Conservation (phyloP, 768 basidiomycete species). For the Boletus sp. region DNA sequence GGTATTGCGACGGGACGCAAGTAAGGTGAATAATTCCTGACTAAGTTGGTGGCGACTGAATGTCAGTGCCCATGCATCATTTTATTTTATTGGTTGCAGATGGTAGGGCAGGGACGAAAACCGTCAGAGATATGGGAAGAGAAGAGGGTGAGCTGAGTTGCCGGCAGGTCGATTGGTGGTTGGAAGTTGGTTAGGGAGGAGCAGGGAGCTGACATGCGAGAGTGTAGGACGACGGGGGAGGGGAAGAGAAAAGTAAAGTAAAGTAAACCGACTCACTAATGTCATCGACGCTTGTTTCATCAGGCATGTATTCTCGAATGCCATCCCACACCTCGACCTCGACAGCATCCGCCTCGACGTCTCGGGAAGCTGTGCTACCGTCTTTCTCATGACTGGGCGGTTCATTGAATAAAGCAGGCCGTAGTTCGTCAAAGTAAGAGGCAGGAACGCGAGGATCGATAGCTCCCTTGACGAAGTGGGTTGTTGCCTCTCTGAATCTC, state of each 20-base stretch:
- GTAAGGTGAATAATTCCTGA: constrained; percentile 89
- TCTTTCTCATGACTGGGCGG: background rate
- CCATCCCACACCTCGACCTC: constrained; percentile 73
- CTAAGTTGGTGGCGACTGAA: constrained; percentile 85
- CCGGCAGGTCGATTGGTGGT: constrained; percentile 26
- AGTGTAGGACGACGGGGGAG: constrained; percentile 21
- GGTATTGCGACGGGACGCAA: constrained; percentile 41
- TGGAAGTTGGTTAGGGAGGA: constrained; percentile 27
- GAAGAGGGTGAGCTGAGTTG: constrained; percentile 27
- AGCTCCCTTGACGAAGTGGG: constrained; percentile 72
- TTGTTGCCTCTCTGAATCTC: constrained; percentile 79
- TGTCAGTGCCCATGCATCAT: constrained; percentile 58
- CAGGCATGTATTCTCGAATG: constrained; percentile 66
- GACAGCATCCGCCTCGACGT: constrained; percentile 37
- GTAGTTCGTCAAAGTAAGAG: constrained; percentile 76
- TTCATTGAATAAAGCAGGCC: constrained; percentile 55
- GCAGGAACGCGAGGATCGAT: constrained; percentile 83
- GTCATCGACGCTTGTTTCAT: constrained; percentile 70
- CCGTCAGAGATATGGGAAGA: constrained; percentile 13
- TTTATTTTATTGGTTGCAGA: constrained; percentile 23
- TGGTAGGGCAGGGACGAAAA: constrained; percentile 35
- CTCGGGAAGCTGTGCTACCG: background rate
- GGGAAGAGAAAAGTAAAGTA: constrained; percentile 21
- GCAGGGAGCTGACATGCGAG: constrained; percentile 13
- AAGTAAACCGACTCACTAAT: constrained; percentile 66